phyloP scores from a whole-genome alignment of 1,284 basidiomycete genomes.

The Jaminaea rosea region DNA sequence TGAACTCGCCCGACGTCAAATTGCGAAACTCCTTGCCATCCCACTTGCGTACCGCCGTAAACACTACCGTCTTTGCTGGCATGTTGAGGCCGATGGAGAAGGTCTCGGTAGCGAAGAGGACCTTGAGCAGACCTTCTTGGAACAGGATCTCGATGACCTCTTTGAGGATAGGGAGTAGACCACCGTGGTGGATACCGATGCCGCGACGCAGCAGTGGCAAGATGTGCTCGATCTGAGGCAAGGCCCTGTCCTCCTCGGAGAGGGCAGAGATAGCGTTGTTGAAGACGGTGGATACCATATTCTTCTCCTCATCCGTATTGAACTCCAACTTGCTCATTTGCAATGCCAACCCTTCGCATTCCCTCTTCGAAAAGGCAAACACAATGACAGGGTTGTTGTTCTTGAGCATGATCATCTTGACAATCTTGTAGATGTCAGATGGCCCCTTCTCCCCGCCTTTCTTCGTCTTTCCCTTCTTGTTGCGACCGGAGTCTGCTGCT shows the following conservation, averaged over 20 bases:
- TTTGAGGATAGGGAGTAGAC: slow-evolving; percentile 91
- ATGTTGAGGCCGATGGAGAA: slow-evolving; percentile 99
- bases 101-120: slow-evolving; percentile 96
- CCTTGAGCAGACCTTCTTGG: slow-evolving; percentile 98
- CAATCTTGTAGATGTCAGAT: slow-evolving; percentile 95
- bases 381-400: slow-evolving; percentile 98
- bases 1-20: slow-evolving; percentile 51
- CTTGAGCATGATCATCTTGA: slow-evolving; percentile 97
- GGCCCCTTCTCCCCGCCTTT: slow-evolving; percentile 92
- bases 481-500: slow-evolving; percentile 60
- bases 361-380: slow-evolving; percentile 95
- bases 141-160: slow-evolving; percentile 99
- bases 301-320: slow-evolving; percentile 83
- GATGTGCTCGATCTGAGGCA: slow-evolving; percentile 90
- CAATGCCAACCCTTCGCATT: slow-evolving; percentile 87
- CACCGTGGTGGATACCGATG: slow-evolving; percentile 97
- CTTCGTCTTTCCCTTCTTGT: slow-evolving; percentile 61
- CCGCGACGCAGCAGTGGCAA: slow-evolving; percentile 88
- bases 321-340: slow-evolving; percentile 92
- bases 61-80: slow-evolving; percentile 99
- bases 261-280: slow-evolving; percentile 87
- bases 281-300: slow-evolving; percentile 79
- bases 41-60: slow-evolving; percentile 89
- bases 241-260: slow-evolving; percentile 72
- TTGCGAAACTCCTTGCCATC: slow-evolving; percentile 92